Evolutionary conservation across 202 grass and related monocot species (phyloP).

Genomic region (Dendrocalamus latiflorus): DNA sequence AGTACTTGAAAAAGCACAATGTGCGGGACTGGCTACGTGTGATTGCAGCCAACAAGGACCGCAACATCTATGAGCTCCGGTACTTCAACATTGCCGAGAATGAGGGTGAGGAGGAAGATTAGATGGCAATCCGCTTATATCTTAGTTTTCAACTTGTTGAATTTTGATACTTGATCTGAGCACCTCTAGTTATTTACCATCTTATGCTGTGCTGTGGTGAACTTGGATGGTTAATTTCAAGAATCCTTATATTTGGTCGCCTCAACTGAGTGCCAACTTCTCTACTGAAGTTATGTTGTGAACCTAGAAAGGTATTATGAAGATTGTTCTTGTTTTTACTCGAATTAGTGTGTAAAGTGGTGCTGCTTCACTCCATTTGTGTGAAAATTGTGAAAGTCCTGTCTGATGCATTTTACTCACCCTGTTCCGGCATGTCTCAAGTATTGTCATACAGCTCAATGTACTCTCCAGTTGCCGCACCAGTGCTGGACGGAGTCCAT

Average conservation of each 20-base stretch:
- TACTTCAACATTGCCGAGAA: constrained; percentile 90
- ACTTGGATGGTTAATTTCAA: constrained; percentile 31
- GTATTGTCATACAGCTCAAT: background rate
- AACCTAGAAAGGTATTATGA: background rate
- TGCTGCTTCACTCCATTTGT: background rate
- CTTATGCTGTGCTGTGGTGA: constrained; percentile 27
- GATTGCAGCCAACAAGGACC: constrained; percentile 78
- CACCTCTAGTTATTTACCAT: constrained; percentile 11
- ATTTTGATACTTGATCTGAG: constrained; percentile 37
- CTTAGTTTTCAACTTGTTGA: constrained; percentile 29
- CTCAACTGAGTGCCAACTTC: background rate
- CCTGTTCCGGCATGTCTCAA: background rate
- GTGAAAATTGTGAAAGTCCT: background rate
- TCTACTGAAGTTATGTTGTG: background rate
- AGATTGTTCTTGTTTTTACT: background rate
- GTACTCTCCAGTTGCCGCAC: background rate
- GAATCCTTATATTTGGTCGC: constrained; percentile 28
- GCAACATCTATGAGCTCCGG: constrained; percentile 58
- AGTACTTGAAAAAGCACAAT: constrained; percentile 92
- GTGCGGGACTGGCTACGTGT: constrained; percentile 79
- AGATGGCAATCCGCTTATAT: constrained; percentile 31
- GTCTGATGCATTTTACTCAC: background rate
- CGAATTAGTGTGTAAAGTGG: background rate
- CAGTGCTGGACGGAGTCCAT: background rate
- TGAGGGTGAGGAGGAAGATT: constrained; percentile 85